These are phyloP conservation scores for Aspergillus luchuensis DNA, from an alignment of 2,329 filamentous ascomycete genomes.

Conservation along the genomic window DNA sequence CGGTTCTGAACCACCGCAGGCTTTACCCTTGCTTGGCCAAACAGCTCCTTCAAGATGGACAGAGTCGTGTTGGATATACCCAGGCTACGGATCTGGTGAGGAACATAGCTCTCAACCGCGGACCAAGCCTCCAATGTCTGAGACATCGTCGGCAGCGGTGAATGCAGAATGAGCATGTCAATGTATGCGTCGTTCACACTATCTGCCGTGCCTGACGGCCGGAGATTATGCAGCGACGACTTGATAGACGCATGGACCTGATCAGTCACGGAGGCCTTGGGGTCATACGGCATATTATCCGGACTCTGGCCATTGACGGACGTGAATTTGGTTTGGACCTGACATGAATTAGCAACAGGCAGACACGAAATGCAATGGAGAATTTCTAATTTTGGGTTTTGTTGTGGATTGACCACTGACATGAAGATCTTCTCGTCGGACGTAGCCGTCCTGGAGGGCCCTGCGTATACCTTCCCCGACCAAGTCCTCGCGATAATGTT, in stretches of 20 bases:
- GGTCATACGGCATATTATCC: slow-evolving; percentile 64
- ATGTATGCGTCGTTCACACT: slow-evolving; percentile 53
- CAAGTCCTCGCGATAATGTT: slow-evolving; percentile 73
- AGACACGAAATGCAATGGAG: neutral
- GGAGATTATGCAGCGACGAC: slow-evolving; percentile 67
- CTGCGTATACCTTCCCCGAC: slow-evolving; percentile 68
- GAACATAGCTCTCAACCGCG: slow-evolving; percentile 67
- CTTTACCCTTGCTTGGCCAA: slow-evolving; percentile 49
- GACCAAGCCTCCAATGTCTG: slow-evolving; percentile 67
- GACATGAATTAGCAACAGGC: neutral
- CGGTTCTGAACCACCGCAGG: slow-evolving; percentile 74
- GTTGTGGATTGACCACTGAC: slow-evolving; percentile 44
- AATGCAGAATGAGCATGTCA: slow-evolving; percentile 62
- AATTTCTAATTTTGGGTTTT: neutral
- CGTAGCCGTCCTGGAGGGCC: slow-evolving; percentile 61
- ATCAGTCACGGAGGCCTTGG: slow-evolving; percentile 58
- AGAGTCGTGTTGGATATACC: slow-evolving; percentile 77
- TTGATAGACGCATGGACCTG: slow-evolving; percentile 69
- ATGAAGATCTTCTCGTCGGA: slow-evolving; percentile 64
- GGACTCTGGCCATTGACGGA: slow-evolving; percentile 64
- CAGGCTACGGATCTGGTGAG: slow-evolving; percentile 63
- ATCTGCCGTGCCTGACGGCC: slow-evolving; percentile 26
- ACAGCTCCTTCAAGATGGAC: slow-evolving; percentile 56
- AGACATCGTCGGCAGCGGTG: slow-evolving; percentile 53
- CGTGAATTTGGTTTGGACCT: slow-evolving; percentile 86